Evolutionary conservation across 1,139 yeast species (phyloP), one percentile per base, ranked within the genome.

Genomic region (Lizanozyma gosingica): DNA sequence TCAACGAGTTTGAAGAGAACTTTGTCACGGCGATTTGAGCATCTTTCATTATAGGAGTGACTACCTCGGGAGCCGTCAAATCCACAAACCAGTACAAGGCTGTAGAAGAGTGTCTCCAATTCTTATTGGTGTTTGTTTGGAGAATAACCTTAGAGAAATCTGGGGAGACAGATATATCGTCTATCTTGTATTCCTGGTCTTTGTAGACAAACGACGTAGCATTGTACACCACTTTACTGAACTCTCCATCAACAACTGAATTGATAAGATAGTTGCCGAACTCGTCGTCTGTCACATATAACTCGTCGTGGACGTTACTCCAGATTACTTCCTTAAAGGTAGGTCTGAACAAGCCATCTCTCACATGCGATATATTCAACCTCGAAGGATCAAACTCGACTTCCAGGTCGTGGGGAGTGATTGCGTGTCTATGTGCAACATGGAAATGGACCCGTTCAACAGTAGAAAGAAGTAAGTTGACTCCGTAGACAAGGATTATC

Each of bases 101-200:
- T 40, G 65, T 65, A 1, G 80, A 64, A 2, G 97, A 90, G 55
- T 88, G 92, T 47, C 98, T 71, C 78, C 85, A 90, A 46, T 71
- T 72, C 36, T 71, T 71, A 17, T 67, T 62, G 35, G 69, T 59
- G 47, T 73, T 67, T 2, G 80, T 73, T 36, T 63, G 71, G 34
- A 83, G 59, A 33, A 83, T 51, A 0, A 84, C 83, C 47, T 60
- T 64, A 34, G 63, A 56, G 53, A 83, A 66, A 57, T 83, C 75
- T 22, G 88, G 86, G 17, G 87, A 79, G 1, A 87, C 82, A 3
- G 64, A 64, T 37, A 82, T 64, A 18, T 61, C 60, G 38, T 75
- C 79, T 22, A 83, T 73, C 2, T 60, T 62, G 49, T 73, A 76
- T n/a, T 55, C 56, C 1, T 44, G 41, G 1, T 62, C 71, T 1